Evolutionary conservation across 257 asterid species (phyloP).

Genomic region (Solanum acaule): DNA sequence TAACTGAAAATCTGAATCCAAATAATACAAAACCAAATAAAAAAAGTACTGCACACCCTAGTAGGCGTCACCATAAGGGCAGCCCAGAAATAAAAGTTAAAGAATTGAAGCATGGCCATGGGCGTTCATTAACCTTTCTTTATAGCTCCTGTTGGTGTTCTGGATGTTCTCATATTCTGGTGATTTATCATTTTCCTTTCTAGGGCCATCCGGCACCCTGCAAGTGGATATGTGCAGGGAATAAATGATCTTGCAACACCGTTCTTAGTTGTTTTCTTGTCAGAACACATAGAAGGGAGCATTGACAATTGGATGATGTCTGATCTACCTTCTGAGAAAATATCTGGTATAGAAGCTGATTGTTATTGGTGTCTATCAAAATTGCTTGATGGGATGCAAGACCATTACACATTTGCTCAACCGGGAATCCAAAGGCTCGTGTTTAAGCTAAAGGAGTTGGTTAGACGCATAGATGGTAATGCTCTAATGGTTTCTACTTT

Average conservation of each 20-base stretch:
- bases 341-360: slow-evolving; percentile 82
- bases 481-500: neutral
- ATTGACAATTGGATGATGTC: slow-evolving; percentile 66
- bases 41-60: neutral
- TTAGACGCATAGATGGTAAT: slow-evolving; percentile 90
- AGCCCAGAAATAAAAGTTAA: neutral
- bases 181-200: slow-evolving; percentile 6
- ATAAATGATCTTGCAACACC: slow-evolving; percentile 96
- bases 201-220: slow-evolving; percentile 98
- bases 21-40: neutral
- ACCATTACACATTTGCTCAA: slow-evolving; percentile 98
- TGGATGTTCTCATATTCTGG: neutral
- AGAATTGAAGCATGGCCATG: neutral
- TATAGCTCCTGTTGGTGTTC: neutral
- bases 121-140: neutral
- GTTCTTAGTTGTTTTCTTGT: slow-evolving; percentile 82
- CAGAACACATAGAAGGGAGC: slow-evolving; percentile 76
- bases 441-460: slow-evolving; percentile 92
- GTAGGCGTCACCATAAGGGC: neutral
- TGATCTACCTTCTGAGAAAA: slow-evolving; percentile 59
- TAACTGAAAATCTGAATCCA: neutral
- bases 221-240: slow-evolving; percentile 99
- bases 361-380: slow-evolving; percentile 96
- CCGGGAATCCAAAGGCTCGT: slow-evolving; percentile 98
- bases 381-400: slow-evolving; percentile 99